Evolutionary conservation across 768 basidiomycete species (phyloP), one percentile per base, ranked within the genome.

Genomic region (Sistotremastrum suecicum): DNA sequence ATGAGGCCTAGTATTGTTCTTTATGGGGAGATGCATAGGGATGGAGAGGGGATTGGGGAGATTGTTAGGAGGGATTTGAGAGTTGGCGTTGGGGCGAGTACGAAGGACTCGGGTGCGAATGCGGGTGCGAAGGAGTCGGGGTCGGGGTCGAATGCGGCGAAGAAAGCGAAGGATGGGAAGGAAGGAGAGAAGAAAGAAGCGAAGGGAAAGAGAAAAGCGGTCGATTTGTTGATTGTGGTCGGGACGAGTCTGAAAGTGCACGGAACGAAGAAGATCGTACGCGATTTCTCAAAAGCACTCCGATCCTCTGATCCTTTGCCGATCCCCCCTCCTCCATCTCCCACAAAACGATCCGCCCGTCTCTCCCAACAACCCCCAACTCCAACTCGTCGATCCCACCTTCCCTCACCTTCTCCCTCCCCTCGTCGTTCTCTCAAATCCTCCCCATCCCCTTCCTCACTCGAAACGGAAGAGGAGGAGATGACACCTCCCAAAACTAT

Each of bases 231-330:
- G 35, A 63, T 95, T 44, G 90, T 95, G 9, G 90, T 87, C 11
- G 91, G 91, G 39, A 94, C 90, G 46, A 89, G 83, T 60, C 63
- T 95, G 48, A 72, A 80, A 51, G 83, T 95, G 10, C 89, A 86
- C 6, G 91, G 91, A 12, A 91, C 90, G 40, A 92, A 90, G 62
- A 70, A 84, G 52, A 86, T 94, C 64, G 86, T 92, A 28, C 75
- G 85, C 47, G 88, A 92, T 61, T 87, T 84, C 61, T 74, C 81
- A 29, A 87, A 84, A 61, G 80, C 83, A 12, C 76, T 87, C 28
- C 73, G 70, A 39, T 68, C 74, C 5, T 70, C 78, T 38, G 64
- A 67, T 3, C 54, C 61, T 9, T 53, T 58, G 12, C 51, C 67
- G 44, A 58, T 48, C 47, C 28, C 5, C 37, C 36, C n/a, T 20